Base-by-base conservation (phyloP, 768 basidiomycete genomes). In the Pleurotus ostreatus region DNA sequence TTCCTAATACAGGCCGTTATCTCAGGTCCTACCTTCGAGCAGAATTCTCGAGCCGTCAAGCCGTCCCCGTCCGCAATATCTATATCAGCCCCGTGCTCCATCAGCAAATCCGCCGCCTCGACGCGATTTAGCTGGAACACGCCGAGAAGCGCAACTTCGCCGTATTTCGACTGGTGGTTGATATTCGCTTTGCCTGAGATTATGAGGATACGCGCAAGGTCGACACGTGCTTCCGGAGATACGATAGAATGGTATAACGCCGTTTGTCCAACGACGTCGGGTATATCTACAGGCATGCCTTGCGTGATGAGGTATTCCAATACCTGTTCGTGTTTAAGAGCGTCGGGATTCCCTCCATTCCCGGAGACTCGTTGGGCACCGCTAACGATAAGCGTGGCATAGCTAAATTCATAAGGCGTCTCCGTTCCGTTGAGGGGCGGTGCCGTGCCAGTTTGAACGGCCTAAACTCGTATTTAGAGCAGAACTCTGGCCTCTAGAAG, bases 71-170 rank as follows among this genome's bases (percentile, higher is more conserved):
- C 73, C n/a, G 56, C 26, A 11, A 74, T 62, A 54, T 77, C 72
- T 44, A 82, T 23, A 55, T 78, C 72, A 6, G 81, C 82, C 9
- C 73, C 76, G 39, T 71, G 71, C 61, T 80, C 78, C 74, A 84
- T 71, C 54, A 84, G 61, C 12, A 79, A 49, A 30, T 82, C 74
- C 16, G 81, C 67, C 8, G 30, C 66, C 1, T 49, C 37, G 2
- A 71, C 58, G 13, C 72, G 58, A 25, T 69, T 69, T 9, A 57
- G 34, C 51, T 70, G 67, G 15, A 78, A 66, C 0, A 74, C 67
- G 2, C 64, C 63, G 26, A 64, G 63, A 4, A 82, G 44, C 2
- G 81, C 66, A 0, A 78, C 73, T 54, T 73, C 74, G 1, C 82
- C 82, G 54, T 77, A 80, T 13, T 74, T 72, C 52, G 78, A 78